These are phyloP conservation scores for Solanum chaucha DNA, from an alignment of 257 asterid species.

Conservation along the genomic window DNA sequence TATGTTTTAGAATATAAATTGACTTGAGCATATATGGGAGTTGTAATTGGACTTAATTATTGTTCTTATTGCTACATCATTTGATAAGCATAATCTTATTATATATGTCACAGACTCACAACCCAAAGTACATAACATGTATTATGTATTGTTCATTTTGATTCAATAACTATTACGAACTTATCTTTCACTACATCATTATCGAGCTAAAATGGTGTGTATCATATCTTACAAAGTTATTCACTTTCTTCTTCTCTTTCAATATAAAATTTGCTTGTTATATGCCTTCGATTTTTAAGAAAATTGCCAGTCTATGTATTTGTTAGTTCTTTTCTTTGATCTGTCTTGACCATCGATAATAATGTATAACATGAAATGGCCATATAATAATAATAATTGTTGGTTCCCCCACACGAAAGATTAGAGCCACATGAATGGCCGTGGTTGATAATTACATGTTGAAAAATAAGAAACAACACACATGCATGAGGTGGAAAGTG, in stretches of 20 bases:
- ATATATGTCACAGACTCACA: background rate
- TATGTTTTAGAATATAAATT: background rate
- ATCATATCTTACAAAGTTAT: background rate
- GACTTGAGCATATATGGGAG: background rate
- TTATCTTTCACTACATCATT: background rate
- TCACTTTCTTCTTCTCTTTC: background rate
- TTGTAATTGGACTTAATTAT: background rate
- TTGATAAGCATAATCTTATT: background rate
- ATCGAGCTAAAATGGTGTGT: background rate
- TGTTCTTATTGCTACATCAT: background rate
- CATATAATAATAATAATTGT: background rate
- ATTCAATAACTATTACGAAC: background rate
- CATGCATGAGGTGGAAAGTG: background rate
- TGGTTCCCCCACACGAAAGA: background rate
- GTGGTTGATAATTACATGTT: background rate
- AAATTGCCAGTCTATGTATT: background rate
- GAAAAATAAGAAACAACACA: background rate
- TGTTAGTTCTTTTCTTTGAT: background rate
- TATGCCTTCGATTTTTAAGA: rapidly evolving
- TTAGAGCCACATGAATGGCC: background rate
- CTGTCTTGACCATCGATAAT: background rate
- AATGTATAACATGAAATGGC: background rate
- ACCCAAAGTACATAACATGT: background rate
- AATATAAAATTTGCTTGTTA: background rate
- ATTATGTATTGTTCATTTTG: background rate